Evolutionary conservation across 2,329 filamentous ascomycete species (phyloP).

Genomic region (Fusarium fujikuroi): DNA sequence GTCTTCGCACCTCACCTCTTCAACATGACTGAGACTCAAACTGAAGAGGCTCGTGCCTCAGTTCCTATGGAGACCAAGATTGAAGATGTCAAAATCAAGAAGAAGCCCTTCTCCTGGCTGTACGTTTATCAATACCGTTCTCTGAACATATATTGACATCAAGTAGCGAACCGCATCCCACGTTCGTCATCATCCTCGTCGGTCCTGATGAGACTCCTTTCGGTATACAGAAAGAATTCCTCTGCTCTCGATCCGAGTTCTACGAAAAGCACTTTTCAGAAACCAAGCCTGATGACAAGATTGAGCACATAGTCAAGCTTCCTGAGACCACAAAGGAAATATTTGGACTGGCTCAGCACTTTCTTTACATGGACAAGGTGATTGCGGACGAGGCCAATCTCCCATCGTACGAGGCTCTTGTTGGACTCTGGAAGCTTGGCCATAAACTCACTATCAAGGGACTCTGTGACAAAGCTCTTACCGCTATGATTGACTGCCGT

Average conservation of each 20-base stretch:
- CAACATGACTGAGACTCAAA: slow-evolving; percentile 32
- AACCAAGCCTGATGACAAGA: slow-evolving; percentile 48
- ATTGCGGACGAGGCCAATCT: slow-evolving; percentile 54
- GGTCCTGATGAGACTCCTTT: slow-evolving; percentile 64
- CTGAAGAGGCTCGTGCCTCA: slow-evolving; percentile 14
- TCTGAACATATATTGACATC: slow-evolving; percentile 13
- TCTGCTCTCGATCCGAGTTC: slow-evolving; percentile 62
- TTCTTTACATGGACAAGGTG: slow-evolving; percentile 63
- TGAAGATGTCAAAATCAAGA: slow-evolving; percentile 20
- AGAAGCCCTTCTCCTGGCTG: slow-evolving; percentile 53
- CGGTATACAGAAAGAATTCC: slow-evolving; percentile 68
- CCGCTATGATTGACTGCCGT: slow-evolving; percentile 67
- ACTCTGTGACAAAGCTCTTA: slow-evolving; percentile 66
- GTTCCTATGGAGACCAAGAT: slow-evolving; percentile 15
- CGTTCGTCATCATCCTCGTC: slow-evolving; percentile 65
- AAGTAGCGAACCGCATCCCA: slow-evolving; percentile 63
- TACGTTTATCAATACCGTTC: slow-evolving; percentile 34
- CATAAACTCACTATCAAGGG: slow-evolving; percentile 63
- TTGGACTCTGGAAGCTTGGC: slow-evolving; percentile 67
- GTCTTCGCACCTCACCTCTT: not conserved
- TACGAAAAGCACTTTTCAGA: slow-evolving; percentile 59
- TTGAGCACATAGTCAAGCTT: slow-evolving; percentile 63
- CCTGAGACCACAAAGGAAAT: slow-evolving; percentile 60
- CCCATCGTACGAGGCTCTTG: slow-evolving; percentile 64
- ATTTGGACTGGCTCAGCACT: slow-evolving; percentile 66